These are phyloP conservation scores for Trypanosomatidae sp. DNA, from an alignment of 208 protist genomes.

Conservation along the genomic window DNA sequence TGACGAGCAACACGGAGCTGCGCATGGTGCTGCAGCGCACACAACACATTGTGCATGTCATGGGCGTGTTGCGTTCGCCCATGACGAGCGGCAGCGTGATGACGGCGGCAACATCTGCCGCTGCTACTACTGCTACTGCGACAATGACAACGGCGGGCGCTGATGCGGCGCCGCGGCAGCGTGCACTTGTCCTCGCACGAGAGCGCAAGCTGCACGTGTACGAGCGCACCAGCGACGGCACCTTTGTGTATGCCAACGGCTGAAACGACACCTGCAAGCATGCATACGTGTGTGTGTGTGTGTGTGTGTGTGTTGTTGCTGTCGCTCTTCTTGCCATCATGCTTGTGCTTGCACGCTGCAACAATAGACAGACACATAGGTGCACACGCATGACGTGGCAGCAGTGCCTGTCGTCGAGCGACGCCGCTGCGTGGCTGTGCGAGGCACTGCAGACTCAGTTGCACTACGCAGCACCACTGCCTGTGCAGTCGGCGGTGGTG, in stretches of 20 bases:
- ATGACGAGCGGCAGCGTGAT: no score
- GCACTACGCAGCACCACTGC: slow-evolving; percentile 53
- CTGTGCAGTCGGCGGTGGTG: slow-evolving; percentile 65
- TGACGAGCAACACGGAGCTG: slow-evolving; percentile 11
- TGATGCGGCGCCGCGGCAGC: neutral
- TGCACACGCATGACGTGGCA: slow-evolving; percentile 2
- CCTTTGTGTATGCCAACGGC: slow-evolving; percentile 27
- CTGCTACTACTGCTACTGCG: no score
- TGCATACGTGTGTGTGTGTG: neutral
- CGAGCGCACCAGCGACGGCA: slow-evolving; percentile 38
- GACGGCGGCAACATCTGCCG: no score
- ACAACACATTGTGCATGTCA: slow-evolving; percentile 28
- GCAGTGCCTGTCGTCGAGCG: slow-evolving; percentile 3
- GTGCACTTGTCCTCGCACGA: slow-evolving; percentile 13
- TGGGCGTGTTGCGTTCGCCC: slow-evolving; percentile 27
- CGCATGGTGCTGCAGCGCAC: slow-evolving; percentile 9
- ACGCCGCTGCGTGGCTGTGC: slow-evolving; percentile 45
- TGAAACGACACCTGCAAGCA: neutral
- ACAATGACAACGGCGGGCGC: neutral
- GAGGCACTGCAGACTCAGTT: slow-evolving; percentile 32
- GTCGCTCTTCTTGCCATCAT: neutral
- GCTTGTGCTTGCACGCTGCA: neutral
- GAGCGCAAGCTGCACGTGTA: slow-evolving; percentile 41
- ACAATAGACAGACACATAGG: neutral
- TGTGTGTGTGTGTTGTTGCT: neutral